Evolutionary conservation across 805 yeast species (phyloP).

Genomic region (Zygosaccharomyces kombuchaensis): DNA sequence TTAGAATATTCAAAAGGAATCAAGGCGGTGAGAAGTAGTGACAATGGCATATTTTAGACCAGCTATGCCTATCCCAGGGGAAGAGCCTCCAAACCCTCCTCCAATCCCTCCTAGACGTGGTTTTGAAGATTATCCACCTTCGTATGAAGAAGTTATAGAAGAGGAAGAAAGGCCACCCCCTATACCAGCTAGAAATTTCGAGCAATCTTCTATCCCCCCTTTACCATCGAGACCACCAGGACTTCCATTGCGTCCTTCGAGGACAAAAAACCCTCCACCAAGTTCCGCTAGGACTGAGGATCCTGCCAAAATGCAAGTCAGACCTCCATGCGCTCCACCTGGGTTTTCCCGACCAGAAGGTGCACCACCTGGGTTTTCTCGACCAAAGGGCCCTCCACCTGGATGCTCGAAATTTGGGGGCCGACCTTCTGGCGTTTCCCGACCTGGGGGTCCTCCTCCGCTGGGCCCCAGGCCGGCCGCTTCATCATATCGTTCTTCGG

Average conservation of each 20-base stretch:
- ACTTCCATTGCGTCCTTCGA: neutral
- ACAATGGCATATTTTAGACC: slow-evolving; percentile 22
- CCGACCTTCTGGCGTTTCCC: neutral
- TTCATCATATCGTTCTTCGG: neutral
- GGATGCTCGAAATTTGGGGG: neutral
- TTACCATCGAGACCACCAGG: slow-evolving; percentile 5
- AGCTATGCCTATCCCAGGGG: slow-evolving; percentile 30
- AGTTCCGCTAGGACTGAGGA: neutral
- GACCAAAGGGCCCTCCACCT: neutral
- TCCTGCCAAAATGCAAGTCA: neutral
- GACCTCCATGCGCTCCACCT: slow-evolving; percentile 3
- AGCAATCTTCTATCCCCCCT: slow-evolving; percentile 1
- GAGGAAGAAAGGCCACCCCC: slow-evolving; percentile 10
- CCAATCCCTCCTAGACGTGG: slow-evolving; percentile 26
- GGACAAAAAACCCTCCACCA: too few relatives aligned
- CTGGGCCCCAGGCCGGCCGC: neutral
- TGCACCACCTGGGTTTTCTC: neutral
- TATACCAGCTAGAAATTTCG: slow-evolving; percentile 12
- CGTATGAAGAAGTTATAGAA: slow-evolving; percentile 13
- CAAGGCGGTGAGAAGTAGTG: neutral
- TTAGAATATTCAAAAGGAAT: neutral
- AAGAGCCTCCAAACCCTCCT: slow-evolving; percentile 20
- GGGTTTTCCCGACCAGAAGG: slow-evolving; percentile 9
- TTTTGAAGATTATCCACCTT: slow-evolving; percentile 12
- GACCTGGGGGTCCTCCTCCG: neutral